Conservation (phyloP, 805 yeast genomes). For the Babjeviella inositovora region DNA sequence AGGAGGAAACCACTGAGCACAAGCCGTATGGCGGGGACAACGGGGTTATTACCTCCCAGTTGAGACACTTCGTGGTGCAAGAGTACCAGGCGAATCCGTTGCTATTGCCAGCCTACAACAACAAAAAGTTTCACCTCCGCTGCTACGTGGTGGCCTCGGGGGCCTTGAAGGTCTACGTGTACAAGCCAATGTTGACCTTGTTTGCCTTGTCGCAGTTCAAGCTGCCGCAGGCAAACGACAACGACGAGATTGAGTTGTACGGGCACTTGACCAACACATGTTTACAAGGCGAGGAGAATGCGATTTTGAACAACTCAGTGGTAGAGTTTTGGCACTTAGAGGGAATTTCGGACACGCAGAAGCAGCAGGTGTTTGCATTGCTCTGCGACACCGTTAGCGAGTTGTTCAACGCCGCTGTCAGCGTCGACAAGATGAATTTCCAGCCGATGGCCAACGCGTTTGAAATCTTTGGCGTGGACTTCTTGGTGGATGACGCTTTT, state of each 20-base stretch:
- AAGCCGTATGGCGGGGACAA: slow-evolving; percentile 15
- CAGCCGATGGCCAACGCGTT: slow-evolving; percentile 67
- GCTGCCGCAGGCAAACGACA: slow-evolving; percentile 10
- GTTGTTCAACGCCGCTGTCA: slow-evolving; percentile 64
- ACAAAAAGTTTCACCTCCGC: slow-evolving; percentile 79
- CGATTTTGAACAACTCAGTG: slow-evolving; percentile 26
- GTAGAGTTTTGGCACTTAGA: slow-evolving; percentile 44
- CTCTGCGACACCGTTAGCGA: slow-evolving; percentile 53
- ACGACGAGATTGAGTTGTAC: slow-evolving; percentile 23
- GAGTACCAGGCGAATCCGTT: slow-evolving; percentile 61
- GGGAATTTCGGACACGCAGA: slow-evolving; percentile 19
- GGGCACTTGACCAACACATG: slow-evolving; percentile 94
- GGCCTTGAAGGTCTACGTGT: slow-evolving; percentile 63
- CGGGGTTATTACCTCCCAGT: slow-evolving; percentile 71
- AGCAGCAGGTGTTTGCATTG: slow-evolving; percentile 26
- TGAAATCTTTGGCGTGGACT: slow-evolving; percentile 84
- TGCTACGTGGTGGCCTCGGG: slow-evolving; percentile 70
- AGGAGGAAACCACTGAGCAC: slow-evolving; percentile 7
- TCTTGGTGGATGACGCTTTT: slow-evolving; percentile 43
- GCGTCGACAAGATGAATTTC: slow-evolving; percentile 73
- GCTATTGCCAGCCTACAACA: slow-evolving; percentile 37
- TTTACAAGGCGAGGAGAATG: slow-evolving; percentile 41
- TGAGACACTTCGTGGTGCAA: slow-evolving; percentile 85
- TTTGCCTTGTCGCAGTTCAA: slow-evolving; percentile 49
- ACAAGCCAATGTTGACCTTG: slow-evolving; percentile 62